Evolutionary conservation across 1,284 basidiomycete genomes (phyloP), one percentile per base, ranked within the genome.

Genomic region (Rhodotorula glutinis): DNA sequence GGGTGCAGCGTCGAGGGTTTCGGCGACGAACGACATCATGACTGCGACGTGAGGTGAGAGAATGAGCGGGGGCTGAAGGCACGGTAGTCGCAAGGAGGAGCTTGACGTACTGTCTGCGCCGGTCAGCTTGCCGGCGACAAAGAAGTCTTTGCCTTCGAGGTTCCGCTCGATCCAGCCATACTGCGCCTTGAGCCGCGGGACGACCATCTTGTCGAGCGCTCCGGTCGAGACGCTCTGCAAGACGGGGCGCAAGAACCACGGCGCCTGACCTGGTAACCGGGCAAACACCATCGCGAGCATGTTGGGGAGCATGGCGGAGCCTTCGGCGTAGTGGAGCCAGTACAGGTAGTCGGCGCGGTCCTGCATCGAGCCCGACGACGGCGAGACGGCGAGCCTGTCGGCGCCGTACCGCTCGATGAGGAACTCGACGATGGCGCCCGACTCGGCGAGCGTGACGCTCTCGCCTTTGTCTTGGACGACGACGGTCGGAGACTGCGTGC

Each of bases 331-430:
- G 41, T 72, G 68, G 8, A 67, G 52, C 71, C 71, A 72, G 55
- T 67, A 65, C 14, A 70, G 49, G 60, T 67, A 69, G 25, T 65
- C 55, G n/a, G 65, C 52, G n/a, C 71, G 47, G 2, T 55, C 43
- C n/a, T 60, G 49, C n/a, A 58, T 43, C 41, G 41, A 60, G 27
- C 29, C 30, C 16, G 47, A 55, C 11, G 40, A 19, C 5, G 65
- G 47, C 2, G 58, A 11, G 30, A 66, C 21, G 2, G 49, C 25
- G 33, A 72, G 53, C 23, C 62, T 56, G 23, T 63, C 68, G 19
- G 67, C 60, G 17, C 73, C 74, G 60, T 73, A 74, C 29, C 71
- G 69, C 58, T 72, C 66, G 53, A 74, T 68, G 57, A 75, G 58
- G 57, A 71, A 70, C 49, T 75, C 70, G 57, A 61, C 60, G 46